Base-by-base conservation (phyloP, 371 early-diverging fungal species). In the Blastocladiella emersonii region DNA sequence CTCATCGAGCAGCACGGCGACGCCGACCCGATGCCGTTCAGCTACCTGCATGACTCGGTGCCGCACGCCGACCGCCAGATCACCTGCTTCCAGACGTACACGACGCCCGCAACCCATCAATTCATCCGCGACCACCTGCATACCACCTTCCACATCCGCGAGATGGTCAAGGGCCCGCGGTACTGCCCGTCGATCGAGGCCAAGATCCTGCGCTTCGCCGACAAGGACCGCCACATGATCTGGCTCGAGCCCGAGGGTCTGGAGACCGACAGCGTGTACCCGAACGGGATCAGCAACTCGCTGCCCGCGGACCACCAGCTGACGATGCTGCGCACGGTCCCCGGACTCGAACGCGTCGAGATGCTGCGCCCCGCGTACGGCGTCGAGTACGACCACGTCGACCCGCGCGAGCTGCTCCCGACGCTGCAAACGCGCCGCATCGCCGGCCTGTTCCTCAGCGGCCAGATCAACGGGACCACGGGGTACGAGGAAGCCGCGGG, bases 401-500 rank as follows among this genome's bases (percentile, higher is more conserved):
- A 91, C 68, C 91, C 91, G 23, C 83, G 88, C 36, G 90, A 90
- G 67, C 71, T 91, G 34, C 74, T 78, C 63, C 85, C 84, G 2
- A 88, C 85, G 3, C 68, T 91, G 37, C 89, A 89, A 75, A 89
- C 89, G 0, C 84, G 85, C 65, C 85, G 88, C 8, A 82, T 90
- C 12, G 69, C 68, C 21, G 91, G 91, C 7, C 69, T 91, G 37
- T 91, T 80, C 66, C 72, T 90, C 68, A 91, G 90, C 5, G 91
- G 91, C 2, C 91, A 91, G 71, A 90, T 91, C 63, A 91, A 91
- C 65, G 91, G 91, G 19, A 90, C 91, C 3, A 91, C 91, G 0
- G 91, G 91, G 0, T 91, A 90, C 66, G 91, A 90, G 61, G 91
- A 90, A 67, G 91, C 91, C 0, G 91, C 91, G 1, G 88, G 88